Evolutionary conservation across 2,329 filamentous ascomycete species (phyloP).

Genomic region (Dactylonectria estremocensis): DNA sequence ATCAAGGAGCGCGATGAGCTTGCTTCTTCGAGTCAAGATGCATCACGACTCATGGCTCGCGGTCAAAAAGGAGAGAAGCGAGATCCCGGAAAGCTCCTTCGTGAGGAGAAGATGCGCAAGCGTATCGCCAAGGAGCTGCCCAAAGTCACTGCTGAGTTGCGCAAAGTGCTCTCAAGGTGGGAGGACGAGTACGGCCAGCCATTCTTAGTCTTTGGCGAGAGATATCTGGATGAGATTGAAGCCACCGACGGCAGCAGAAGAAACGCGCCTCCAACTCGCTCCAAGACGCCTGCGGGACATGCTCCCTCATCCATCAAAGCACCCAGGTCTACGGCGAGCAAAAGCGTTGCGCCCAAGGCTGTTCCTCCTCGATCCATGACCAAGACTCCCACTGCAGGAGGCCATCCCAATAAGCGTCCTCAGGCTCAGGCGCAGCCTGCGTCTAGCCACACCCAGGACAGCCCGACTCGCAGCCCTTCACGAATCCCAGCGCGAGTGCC

Average conservation of each 20-base stretch:
- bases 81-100: constrained; percentile 91
- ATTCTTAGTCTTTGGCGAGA: constrained; percentile 92
- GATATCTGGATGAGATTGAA: constrained; percentile 90
- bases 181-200: constrained; percentile 95
- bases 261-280: constrained; percentile 66
- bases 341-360: constrained; percentile 50
- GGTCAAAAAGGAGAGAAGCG: constrained; percentile 94
- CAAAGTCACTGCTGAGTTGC: constrained; percentile 88
- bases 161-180: constrained; percentile 86
- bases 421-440: constrained; percentile 38
- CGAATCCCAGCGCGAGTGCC: constrained; percentile 80
- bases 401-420: constrained; percentile 49
- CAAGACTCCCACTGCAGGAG: constrained; percentile 70
- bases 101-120: constrained; percentile 99
- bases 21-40: constrained; percentile 92
- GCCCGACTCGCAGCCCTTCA: constrained; percentile 54
- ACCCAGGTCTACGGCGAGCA: constrained; percentile 52
- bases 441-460: constrained; percentile 47
- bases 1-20: constrained; percentile 91
- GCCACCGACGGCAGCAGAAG: constrained; percentile 68
- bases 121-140: constrained; percentile 95
- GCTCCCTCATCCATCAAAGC: constrained; percentile 60
- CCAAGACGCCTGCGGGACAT: constrained; percentile 82
- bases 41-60: constrained; percentile 91
- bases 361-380: constrained; percentile 58